Evolutionary conservation across 2,329 filamentous ascomycete genomes (phyloP).

Genomic region (Calonectria ilicicola): DNA sequence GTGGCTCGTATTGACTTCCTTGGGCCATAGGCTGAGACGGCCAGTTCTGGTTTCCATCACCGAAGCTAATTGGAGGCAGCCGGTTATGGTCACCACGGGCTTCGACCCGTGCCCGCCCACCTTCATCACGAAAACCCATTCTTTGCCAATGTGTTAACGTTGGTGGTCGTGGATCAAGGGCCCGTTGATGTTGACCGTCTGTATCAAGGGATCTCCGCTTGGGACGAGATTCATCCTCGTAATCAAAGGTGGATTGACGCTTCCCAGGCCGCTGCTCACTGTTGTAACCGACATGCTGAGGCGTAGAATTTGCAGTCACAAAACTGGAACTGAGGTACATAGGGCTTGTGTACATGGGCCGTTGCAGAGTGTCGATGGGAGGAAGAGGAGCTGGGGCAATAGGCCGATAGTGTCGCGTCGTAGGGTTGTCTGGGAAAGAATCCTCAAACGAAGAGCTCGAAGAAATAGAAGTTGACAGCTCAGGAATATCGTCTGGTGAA

Average conservation of each 20-base stretch:
- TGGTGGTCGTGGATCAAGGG: background rate
- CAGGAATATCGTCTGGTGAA: background rate
- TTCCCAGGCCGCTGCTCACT: background rate
- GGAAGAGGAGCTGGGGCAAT: slow-evolving; percentile 6
- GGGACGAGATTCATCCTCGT: slow-evolving; percentile 4
- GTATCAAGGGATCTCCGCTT: slow-evolving; percentile 7
- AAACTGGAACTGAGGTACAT: background rate
- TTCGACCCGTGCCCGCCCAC: background rate
- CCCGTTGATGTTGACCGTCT: background rate
- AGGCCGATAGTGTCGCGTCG: background rate
- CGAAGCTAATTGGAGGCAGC: background rate
- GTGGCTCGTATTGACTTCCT: background rate
- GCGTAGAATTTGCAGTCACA: background rate
- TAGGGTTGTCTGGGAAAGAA: background rate
- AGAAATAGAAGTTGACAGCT: background rate
- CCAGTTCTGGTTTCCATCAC: background rate
- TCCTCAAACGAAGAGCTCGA: slow-evolving; percentile 3
- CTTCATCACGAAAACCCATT: slow-evolving; percentile 21
- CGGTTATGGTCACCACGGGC: background rate
- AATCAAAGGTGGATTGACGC: background rate
- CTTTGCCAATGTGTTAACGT: slow-evolving; percentile 10
- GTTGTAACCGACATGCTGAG: background rate
- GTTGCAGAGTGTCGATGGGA: background rate
- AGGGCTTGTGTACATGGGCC: background rate
- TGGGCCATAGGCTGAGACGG: background rate